Evolutionary conservation across 2,329 filamentous ascomycete species (phyloP).

Genomic region (Domatiomyces catenatus): DNA sequence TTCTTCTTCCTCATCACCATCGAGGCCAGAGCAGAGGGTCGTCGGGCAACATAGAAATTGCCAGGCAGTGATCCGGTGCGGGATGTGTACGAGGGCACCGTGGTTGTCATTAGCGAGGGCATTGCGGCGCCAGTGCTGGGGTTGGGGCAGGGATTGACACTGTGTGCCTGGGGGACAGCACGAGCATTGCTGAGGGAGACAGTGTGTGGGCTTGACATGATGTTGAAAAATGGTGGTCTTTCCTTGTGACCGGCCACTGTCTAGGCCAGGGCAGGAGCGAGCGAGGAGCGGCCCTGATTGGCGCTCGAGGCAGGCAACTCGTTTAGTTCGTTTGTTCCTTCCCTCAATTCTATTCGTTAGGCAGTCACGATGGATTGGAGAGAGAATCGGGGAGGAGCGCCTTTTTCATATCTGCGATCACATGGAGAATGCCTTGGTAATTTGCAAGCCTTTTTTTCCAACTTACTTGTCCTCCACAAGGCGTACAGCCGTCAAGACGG

Average conservation of each 20-base stretch:
- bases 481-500: neutral
- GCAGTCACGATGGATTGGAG: too few relatives aligned
- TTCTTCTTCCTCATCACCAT: slow-evolving; percentile 13
- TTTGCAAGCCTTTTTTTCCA: neutral
- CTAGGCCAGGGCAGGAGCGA: neutral
- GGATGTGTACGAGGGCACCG: slow-evolving; percentile 8
- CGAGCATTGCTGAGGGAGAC: neutral
- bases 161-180: neutral
- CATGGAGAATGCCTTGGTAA: neutral
- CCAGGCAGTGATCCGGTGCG: slow-evolving; percentile 9
- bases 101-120: slow-evolving; percentile 10
- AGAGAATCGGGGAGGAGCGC: neutral
- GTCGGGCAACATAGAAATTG: slow-evolving; percentile 2
- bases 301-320: neutral
- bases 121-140: slow-evolving; percentile 11
- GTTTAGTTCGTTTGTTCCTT: too few relatives aligned
- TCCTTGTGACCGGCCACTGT: neutral
- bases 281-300: neutral
- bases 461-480: neutral
- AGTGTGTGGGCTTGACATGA: neutral
- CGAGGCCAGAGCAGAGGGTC: slow-evolving; percentile 12
- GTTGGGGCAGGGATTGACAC: neutral
- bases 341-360: neutral
- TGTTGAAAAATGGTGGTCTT: neutral
- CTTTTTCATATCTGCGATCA: neutral